Evolutionary conservation across 345 rosid species (phyloP).

Genomic region (Clausena lansium): DNA sequence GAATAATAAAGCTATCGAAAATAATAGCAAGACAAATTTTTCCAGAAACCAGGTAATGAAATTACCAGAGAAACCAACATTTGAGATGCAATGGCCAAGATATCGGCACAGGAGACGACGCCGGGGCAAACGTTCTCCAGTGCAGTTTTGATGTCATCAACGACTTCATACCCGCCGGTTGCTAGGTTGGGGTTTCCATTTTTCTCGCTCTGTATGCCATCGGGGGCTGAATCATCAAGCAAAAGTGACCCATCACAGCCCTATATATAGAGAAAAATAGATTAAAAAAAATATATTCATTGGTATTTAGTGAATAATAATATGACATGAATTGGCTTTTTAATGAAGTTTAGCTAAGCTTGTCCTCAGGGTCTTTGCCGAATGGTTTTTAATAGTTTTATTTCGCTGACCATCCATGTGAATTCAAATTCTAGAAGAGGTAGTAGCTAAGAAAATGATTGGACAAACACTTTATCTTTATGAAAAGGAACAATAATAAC

Average conservation of each 20-base stretch:
- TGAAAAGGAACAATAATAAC: no score
- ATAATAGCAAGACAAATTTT: no score
- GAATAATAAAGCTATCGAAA: no score
- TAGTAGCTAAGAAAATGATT: no score
- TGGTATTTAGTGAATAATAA: neutral
- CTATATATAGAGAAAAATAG: constrained; percentile 4
- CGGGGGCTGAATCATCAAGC: constrained; percentile 30
- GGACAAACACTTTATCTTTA: no score
- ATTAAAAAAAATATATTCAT: neutral
- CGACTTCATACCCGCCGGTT: constrained; percentile 30
- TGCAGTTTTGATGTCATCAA: constrained; percentile 52
- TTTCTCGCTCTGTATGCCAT: constrained; percentile 32
- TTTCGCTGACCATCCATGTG: no score
- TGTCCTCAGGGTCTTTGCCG: accelerated
- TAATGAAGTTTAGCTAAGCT: no score
- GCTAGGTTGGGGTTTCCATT: constrained; percentile 34
- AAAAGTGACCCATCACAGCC: constrained; percentile 60
- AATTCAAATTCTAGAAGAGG: no score
- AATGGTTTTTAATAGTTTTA: no score
- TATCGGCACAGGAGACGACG: constrained; percentile 62
- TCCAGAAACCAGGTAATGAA: neutral
- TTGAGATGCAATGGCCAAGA: constrained; percentile 49
- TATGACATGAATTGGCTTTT: neutral
- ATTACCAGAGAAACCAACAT: constrained; percentile 43
- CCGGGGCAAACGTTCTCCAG: constrained; percentile 54